Conservation (phyloP, 2,329 filamentous ascomycete genomes). For the Pseudogymnoascus sp. region DNA sequence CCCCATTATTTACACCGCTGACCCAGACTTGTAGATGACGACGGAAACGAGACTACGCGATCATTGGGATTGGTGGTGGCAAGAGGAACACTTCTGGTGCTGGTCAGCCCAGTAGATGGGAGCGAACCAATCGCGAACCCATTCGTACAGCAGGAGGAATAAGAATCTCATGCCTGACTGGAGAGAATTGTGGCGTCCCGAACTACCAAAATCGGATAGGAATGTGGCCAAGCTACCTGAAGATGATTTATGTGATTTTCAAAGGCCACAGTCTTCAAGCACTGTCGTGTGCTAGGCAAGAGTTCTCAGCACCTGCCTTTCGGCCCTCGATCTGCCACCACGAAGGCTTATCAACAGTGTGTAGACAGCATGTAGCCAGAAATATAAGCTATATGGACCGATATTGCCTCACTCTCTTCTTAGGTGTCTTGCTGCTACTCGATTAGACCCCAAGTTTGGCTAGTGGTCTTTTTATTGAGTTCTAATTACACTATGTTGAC, state of each 20-base stretch:
- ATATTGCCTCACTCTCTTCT: neutral
- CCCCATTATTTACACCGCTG: constrained; percentile 6
- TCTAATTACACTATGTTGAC: neutral
- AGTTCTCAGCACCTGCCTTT: constrained; percentile 1
- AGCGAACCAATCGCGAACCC: constrained; percentile 96
- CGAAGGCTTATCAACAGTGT: neutral
- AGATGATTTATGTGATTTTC: neutral
- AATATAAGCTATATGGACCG: constrained; percentile 2
- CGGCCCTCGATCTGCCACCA: neutral
- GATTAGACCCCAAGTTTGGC: neutral
- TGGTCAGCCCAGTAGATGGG: constrained; percentile 87
- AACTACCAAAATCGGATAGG: neutral
- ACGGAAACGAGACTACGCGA: constrained; percentile 71
- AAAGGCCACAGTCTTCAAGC: neutral
- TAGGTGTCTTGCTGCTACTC: neutral
- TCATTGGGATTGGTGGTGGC: constrained; percentile 71
- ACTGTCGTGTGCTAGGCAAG: constrained; percentile 4
- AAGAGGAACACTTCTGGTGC: constrained; percentile 82
- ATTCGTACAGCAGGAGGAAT: constrained; percentile 67
- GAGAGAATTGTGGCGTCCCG: neutral
- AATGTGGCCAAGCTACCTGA: constrained; percentile 1
- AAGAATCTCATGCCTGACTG: constrained; percentile 28
- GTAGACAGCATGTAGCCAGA: constrained; percentile 1
- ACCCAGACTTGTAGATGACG: constrained; percentile 57
- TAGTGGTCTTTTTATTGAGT: neutral